Percentiles rank a stretch among this genome's conserved stretches.
Evolutionary conservation across 805 yeast genomes (phyloP).

Genomic region (Ogataea pini): DNA sequence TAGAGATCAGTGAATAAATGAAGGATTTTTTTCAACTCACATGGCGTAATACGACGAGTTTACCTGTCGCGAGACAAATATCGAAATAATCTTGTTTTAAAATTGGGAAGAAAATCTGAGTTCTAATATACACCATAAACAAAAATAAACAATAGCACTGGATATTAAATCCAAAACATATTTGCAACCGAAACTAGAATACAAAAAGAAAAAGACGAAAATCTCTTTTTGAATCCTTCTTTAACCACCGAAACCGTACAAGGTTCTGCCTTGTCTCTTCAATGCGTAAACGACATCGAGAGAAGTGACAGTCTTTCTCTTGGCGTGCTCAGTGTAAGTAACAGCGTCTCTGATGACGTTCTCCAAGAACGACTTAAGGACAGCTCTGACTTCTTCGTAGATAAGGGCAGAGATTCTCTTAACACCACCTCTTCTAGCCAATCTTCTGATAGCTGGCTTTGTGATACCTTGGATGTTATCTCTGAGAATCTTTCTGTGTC

Average conservation of each 20-base stretch:
- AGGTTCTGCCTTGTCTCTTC: constrained; percentile 99
- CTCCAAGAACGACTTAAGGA: constrained; percentile 92
- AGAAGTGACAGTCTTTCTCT: constrained; percentile 99
- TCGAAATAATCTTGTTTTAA: not conserved
- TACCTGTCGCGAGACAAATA: not conserved
- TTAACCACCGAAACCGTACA: constrained; percentile 99
- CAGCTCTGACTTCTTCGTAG: constrained; percentile 98
- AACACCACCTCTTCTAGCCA: constrained; percentile 99
- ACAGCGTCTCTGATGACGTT: constrained; percentile 99
- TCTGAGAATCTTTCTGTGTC: constrained; percentile 99
- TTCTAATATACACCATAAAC: constrained; percentile 15
- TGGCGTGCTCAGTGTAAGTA: constrained; percentile 99
- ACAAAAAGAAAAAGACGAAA: constrained; percentile 18
- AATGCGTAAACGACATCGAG: constrained; percentile 98
- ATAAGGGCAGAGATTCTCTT: constrained; percentile 99
- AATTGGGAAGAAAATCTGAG: constrained; percentile 7
- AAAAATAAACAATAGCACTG: constrained; percentile 8
- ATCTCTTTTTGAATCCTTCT: constrained; percentile 15
- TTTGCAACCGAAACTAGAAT: constrained; percentile 24
- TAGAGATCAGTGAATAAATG: not conserved
- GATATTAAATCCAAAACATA: constrained; percentile 12
- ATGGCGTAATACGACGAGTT: not conserved
- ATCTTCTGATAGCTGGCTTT: constrained; percentile 99
- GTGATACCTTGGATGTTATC: constrained; percentile 99
- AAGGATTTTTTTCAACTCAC: not conserved